Evolutionary conservation across 1,284 basidiomycete species (phyloP).

Genomic region (Ceratobasidium sp.): DNA sequence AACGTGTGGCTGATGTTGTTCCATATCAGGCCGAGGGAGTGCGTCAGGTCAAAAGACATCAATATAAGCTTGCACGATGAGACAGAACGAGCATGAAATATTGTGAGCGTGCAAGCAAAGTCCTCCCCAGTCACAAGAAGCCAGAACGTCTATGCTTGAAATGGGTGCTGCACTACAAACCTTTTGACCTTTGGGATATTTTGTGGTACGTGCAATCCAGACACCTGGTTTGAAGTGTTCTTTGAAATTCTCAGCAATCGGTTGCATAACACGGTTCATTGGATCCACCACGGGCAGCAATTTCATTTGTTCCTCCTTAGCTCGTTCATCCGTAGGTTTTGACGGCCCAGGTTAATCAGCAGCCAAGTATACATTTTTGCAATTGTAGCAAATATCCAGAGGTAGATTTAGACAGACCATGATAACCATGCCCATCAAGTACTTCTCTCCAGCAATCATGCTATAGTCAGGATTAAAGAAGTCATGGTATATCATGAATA

Average conservation of each 20-base stretch:
- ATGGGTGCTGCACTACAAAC: constrained; percentile 5
- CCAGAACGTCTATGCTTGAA: constrained; percentile 1
- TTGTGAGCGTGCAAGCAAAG: not conserved
- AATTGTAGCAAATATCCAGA: constrained; percentile 52
- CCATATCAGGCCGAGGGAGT: not conserved
- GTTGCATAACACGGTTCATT: constrained; percentile 49
- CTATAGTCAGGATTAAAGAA: constrained; percentile 42
- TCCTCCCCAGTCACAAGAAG: not conserved
- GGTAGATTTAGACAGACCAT: constrained; percentile 48
- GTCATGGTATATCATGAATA: constrained; percentile 50
- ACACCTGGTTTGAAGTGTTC: constrained; percentile 56
- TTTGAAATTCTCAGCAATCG: constrained; percentile 55
- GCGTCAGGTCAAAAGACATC: not conserved
- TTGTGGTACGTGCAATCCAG: constrained; percentile 47
- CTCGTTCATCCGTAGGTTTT: constrained; percentile 48
- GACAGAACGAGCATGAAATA: constrained; percentile 1
- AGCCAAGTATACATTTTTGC: constrained; percentile 55
- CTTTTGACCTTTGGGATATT: constrained; percentile 11
- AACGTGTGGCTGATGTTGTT: not conserved
- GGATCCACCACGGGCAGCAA: too few relatives aligned
- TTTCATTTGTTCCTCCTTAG: constrained; percentile 52
- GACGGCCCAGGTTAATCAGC: constrained; percentile 56
- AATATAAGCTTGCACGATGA: not conserved
- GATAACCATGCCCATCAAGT: constrained; percentile 31
- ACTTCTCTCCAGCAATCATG: constrained; percentile 22